Evolutionary conservation across 306 rosid species (phyloP).

Genomic region (Vigna radiata): DNA sequence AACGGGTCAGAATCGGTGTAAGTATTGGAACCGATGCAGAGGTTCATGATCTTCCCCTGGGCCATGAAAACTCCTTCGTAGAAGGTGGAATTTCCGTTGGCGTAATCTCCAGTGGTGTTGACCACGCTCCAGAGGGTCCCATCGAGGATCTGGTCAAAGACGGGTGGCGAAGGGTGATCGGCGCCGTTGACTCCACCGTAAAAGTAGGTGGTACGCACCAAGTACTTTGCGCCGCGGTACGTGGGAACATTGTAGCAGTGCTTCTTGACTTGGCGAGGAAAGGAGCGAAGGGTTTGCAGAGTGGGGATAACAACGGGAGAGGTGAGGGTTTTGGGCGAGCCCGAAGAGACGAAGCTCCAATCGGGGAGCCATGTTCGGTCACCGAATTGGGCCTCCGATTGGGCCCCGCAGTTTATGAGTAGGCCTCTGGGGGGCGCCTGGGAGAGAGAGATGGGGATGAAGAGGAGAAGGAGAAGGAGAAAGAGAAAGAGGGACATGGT

Average conservation of each 20-base stretch:
- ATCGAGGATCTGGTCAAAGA: conserved; percentile 88
- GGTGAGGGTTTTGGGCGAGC: conserved; percentile 56
- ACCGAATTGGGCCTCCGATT: conserved; percentile 32
- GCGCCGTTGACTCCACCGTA: conserved; percentile 71
- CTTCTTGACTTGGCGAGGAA: conserved; percentile 57
- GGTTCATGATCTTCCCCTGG: conserved; percentile 61
- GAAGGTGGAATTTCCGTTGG: conserved; percentile 46
- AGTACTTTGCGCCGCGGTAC: conserved; percentile 62
- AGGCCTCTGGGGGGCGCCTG: conserved; percentile 59
- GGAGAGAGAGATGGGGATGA: conserved; percentile 41
- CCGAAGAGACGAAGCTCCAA: conserved; percentile 50
- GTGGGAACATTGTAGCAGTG: conserved; percentile 69
- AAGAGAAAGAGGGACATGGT: conserved; percentile 56
- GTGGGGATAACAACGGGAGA: conserved; percentile 40
- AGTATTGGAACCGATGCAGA: conserved; percentile 76
- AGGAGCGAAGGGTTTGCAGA: conserved; percentile 73
- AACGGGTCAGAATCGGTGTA: conserved; percentile 88
- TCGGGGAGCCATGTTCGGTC: conserved; percentile 73
- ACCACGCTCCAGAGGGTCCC: conserved; percentile 86
- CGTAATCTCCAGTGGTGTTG: conserved; percentile 74
- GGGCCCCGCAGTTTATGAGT: conserved; percentile 71
- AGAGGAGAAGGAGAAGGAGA: conserved; percentile 48
- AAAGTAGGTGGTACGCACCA: conserved; percentile 78
- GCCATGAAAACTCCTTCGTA: conserved; percentile 82
- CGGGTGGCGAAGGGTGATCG: conserved; percentile 65